Base-by-base conservation (phyloP, 1,284 basidiomycete species). In the Trichosporon sp. region DNA sequence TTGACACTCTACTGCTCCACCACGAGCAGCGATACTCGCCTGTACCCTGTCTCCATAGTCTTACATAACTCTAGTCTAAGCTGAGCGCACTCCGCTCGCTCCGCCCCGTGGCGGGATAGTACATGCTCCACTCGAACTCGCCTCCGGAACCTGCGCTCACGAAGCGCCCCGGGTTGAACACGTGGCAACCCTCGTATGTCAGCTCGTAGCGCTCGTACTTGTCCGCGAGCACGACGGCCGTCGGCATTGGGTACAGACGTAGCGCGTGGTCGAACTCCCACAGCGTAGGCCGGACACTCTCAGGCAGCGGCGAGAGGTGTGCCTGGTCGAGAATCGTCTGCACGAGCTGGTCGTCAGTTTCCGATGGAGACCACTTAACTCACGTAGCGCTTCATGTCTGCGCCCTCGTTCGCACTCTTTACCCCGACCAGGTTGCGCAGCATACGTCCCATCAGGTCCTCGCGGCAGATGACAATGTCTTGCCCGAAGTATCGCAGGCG, bases 141-240 rank as follows among this genome's bases (percentile, higher is more conserved):
- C 72, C 73, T 5, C 71, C 69, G 1, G 71, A 85, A 52, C 86
- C 89, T 8, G 89, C 87, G 14, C 61, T 63, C 16, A 92, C 82
- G 73, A 95, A 94, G 60, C 88, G 87, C 13, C 96, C 95, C 0
- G 96, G 96, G 78, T 99, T 99, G 84, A 99, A 94, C 31, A 99
- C 96, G 80, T 98, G 95, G 74, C 96, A 99, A 6, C 92, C 93
- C 68, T 95, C 95, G 76, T 99, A 99, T 1, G 95, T 99, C 70
- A 98, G 84, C 73, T 96, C 93, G 78, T 92, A 99, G 36, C 91
- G 86, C 74, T 98, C 95, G 77, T 96, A 98, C 78, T 90, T 93
- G 81, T 99, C 96, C 1, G 96, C 96, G 11, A 99, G 84, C n/a
- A 99, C 85, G 23, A 98, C 90, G 2, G 90, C 86, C 2, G 93